Evolutionary conservation across 352 stramenopile genomes (phyloP).

Genomic region (Globisporangium radiosum): DNA sequence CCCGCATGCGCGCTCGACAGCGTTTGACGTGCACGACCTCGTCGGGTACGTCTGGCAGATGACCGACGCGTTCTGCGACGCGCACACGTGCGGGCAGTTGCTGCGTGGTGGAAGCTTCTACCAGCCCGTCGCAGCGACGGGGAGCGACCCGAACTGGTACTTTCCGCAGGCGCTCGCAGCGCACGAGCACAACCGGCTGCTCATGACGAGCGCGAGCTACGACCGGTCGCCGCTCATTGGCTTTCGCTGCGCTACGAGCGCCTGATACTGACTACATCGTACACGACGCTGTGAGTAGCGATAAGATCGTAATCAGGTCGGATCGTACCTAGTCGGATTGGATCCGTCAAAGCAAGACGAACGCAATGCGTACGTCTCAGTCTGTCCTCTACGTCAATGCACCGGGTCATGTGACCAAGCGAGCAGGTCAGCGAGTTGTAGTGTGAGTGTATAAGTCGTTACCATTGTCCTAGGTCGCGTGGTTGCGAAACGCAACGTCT

Average conservation of each 20-base stretch:
- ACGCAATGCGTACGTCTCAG: no score
- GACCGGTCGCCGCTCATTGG: conserved; percentile 67
- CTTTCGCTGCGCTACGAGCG: conserved; percentile 62
- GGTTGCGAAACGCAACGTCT: conserved; percentile 42
- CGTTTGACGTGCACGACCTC: conserved; percentile 63
- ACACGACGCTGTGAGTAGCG: no score
- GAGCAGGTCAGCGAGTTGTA: no score
- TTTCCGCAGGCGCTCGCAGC: conserved; percentile 60
- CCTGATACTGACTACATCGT: background rate
- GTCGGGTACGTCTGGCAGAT: conserved; percentile 84
- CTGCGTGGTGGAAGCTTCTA: conserved; percentile 76
- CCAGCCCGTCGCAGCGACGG: conserved; percentile 52
- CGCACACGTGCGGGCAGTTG: conserved; percentile 71
- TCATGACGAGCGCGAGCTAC: conserved; percentile 68
- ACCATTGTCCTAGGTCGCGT: background rate
- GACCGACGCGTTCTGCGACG: conserved; percentile 80
- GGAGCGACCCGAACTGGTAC: conserved; percentile 82
- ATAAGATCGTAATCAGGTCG: no score
- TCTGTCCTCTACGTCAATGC: no score
- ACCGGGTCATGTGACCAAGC: no score
- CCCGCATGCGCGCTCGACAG: conserved; percentile 29
- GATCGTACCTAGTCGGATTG: no score
- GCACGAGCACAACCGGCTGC: conserved; percentile 69
- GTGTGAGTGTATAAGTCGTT: no score
- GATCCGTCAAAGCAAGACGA: no score